A percentile compares a stretch with the other conserved stretches of the same genome.
These are phyloP conservation scores for Lasiosphaeria miniovina DNA, from an alignment of 495 filamentous ascomycete species.

Conservation along the genomic window DNA sequence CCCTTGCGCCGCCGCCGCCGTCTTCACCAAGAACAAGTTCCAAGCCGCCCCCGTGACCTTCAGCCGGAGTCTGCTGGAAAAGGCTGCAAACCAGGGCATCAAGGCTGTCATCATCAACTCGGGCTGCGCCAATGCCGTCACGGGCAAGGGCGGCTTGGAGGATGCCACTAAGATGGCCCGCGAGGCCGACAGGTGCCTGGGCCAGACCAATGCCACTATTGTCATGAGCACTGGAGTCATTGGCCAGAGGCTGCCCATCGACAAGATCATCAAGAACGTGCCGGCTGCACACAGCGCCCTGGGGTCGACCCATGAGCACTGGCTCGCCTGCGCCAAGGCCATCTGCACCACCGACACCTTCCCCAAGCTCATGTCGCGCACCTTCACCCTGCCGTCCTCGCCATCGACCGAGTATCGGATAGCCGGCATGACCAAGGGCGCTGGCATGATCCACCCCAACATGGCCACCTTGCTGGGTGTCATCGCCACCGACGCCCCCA, in stretches of 20 bases:
- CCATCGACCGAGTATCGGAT: conserved; percentile 73
- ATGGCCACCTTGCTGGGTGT: conserved; percentile 96
- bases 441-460: conserved; percentile 99
- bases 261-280: conserved; percentile 81
- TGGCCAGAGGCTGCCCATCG: conserved; percentile 87
- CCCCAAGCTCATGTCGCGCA: conserved; percentile 85
- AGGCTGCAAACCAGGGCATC: conserved; percentile 65
- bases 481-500: conserved; percentile 87
- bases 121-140: conserved; percentile 96
- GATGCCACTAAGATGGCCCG: conserved; percentile 82
- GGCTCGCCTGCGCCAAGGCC: conserved; percentile 81
- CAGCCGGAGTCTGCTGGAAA: conserved; percentile 65
- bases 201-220: conserved; percentile 64
- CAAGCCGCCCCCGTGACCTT: conserved; percentile 92
- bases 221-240: conserved; percentile 99
- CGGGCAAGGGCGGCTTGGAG: conserved; percentile 84
- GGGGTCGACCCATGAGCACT: conserved; percentile 74
- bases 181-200: conserved; percentile 69
- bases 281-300: conserved; percentile 69
- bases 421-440: conserved; percentile 95
- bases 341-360: conserved; percentile 99
- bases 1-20: conserved; percentile 88
- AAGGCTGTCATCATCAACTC: conserved; percentile 88
- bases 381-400: conserved; percentile 82
- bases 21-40: conserved; percentile 98